A percentile compares a stretch with the other conserved stretches of the same genome.
Conservation (phyloP, 495 filamentous ascomycete species). For the Aspergillus campestris region DNA sequence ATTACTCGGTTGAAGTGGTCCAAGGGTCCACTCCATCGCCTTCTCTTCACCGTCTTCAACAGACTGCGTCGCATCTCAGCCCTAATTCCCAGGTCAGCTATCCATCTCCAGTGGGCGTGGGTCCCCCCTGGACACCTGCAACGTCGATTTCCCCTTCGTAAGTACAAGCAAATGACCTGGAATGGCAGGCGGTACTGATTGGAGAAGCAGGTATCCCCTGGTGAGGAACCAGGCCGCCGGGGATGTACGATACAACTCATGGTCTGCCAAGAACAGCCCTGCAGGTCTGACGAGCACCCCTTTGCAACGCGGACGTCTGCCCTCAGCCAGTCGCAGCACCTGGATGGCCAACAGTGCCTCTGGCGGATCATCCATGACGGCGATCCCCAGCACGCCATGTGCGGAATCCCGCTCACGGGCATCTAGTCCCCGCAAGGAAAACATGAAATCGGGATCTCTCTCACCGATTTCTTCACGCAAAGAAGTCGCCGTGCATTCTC, state of each 20-base stretch:
- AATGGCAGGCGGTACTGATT: constrained; percentile 12
- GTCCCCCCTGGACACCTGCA: constrained; percentile 38
- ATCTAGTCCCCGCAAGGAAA: constrained; percentile 29
- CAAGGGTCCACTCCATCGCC: constrained; percentile 37
- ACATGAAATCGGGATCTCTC: constrained; percentile 23
- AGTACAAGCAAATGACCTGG: constrained; percentile 7
- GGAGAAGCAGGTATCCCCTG: constrained; percentile 23
- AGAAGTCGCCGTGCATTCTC: constrained; percentile 19
- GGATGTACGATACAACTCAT: constrained; percentile 21
- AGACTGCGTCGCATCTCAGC: constrained; percentile 25
- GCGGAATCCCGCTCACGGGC: constrained; percentile 16
- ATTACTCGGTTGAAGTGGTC: constrained; percentile 47
- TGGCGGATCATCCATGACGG: constrained; percentile 25
- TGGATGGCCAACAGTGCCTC: constrained; percentile 23
- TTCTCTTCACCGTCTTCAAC: constrained; percentile 23
- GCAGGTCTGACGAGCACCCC: constrained; percentile 25
- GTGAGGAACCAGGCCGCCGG: constrained; percentile 26
- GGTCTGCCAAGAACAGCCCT: constrained; percentile 23
- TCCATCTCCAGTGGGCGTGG: constrained; percentile 31
- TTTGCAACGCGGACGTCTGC: constrained; percentile 16
- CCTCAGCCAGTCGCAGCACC: constrained; percentile 17
- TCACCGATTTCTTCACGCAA: constrained; percentile 30
- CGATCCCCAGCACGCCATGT: constrained; percentile 18
- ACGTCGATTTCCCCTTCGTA: constrained; percentile 44
- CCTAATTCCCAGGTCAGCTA: constrained; percentile 36